Conservation (phyloP, 805 yeast species). For the Jamesozyma piceae region DNA sequence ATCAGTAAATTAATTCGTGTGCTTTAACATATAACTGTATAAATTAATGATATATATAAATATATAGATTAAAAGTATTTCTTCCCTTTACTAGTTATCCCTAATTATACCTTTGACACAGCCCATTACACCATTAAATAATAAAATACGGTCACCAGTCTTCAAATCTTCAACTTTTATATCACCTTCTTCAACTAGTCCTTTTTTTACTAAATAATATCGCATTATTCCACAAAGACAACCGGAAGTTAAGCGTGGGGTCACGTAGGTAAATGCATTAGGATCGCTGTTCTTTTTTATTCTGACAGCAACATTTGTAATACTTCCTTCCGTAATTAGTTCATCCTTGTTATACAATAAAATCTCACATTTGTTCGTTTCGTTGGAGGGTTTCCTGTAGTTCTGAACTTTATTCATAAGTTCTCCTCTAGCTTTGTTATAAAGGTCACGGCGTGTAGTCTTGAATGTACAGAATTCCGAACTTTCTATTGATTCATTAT, state of each 20-base stretch:
- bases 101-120: constrained; percentile 50
- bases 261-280: constrained; percentile 45
- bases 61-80: too few species aligned
- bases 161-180: constrained; percentile 35
- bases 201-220: constrained; percentile 47
- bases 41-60: too few species aligned
- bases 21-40: too few species aligned
- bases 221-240: constrained; percentile 81
- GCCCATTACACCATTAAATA: constrained; percentile 81
- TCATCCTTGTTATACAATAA: constrained; percentile 52
- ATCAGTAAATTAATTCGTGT: too few species aligned
- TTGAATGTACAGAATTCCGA: constrained; percentile 82
- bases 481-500: constrained; percentile 38
- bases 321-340: constrained; percentile 70
- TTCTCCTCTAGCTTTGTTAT: constrained; percentile 52
- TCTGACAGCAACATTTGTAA: constrained; percentile 65
- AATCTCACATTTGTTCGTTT: constrained; percentile 45
- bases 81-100: too few species aligned
- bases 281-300: constrained; percentile 1
- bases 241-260: constrained; percentile 73
- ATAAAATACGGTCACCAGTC: constrained; percentile 58
- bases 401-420: constrained; percentile 27
- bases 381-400: constrained; percentile 29
- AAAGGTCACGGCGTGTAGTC: constrained; percentile 63
- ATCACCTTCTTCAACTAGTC: constrained; percentile 45